Evolutionary conservation across 345 rosid species (phyloP), one percentile per base, ranked within the genome.

Genomic region (Hibiscus tridactylites): DNA sequence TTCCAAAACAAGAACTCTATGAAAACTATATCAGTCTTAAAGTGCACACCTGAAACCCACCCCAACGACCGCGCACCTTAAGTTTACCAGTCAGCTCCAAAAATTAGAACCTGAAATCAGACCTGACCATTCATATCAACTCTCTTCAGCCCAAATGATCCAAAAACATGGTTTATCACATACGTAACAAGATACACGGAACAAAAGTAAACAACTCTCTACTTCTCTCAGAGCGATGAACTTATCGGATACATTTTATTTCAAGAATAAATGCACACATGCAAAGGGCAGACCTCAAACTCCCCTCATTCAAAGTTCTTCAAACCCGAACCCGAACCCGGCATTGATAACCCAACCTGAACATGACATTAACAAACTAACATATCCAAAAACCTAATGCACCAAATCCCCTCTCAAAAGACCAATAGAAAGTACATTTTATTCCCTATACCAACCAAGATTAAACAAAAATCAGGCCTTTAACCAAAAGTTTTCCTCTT

Each of bases 401-500:
- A 65, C 47, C 70, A 65, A 46, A 65, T 65, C 70, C 56, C 56
- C 47, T 52, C 37, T 46, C 70, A 26, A 59, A 59, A 58, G 3
- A 15, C 64, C 37, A 44, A 39, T 57, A 12, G 21, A 57, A 70
- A 37, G 39, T 13, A 37, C 58, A 26, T 26, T 28, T 50, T 67
- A 1, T 49, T 49, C 2, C 31, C 52, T 4, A 37, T 10, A 3
- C 6, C 37, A 60, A 61, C 19, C 19, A 29, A 13, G 31, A 31
- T 13, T 52, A 2, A 19, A 17, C 42, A 31, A 16, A 68, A 52
- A 29, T n/a, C 24, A 33, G 9, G 29, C 29, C 68, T 17, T 35
- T 42, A 63, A 63, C 49, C 15, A 35, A 63, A 62, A 63, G 29
- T 12, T 16, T 31, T 9, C 24, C 61, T 6, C 0, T 8, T 50